phyloP scores from a whole-genome alignment of 2,329 filamentous ascomycete species.

The Alternaria gaisen region DNA sequence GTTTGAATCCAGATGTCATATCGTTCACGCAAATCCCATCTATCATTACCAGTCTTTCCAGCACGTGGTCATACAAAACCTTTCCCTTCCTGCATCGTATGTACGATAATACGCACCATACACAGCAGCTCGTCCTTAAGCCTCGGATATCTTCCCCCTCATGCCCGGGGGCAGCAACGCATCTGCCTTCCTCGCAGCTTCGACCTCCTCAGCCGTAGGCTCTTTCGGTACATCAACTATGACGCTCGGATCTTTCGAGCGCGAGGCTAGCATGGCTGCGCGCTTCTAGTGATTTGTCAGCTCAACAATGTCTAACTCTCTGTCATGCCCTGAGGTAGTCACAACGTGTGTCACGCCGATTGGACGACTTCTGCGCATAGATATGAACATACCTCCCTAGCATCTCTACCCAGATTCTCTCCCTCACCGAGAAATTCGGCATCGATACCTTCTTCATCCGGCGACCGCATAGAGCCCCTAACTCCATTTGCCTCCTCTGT shows the following conservation, averaged over 20 bases:
- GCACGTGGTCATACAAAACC: fast-evolving
- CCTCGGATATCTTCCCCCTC: not conserved
- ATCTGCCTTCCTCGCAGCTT: conserved; percentile 41
- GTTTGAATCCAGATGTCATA: not conserved
- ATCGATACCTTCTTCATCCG: conserved; percentile 41
- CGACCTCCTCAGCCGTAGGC: conserved; percentile 57
- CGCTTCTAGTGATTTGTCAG: conserved; percentile 44
- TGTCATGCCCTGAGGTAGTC: not conserved
- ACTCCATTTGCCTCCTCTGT: conserved; percentile 11
- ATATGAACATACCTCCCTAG: conserved; percentile 36
- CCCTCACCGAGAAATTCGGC: conserved; percentile 41
- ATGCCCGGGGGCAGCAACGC: conserved; percentile 3
- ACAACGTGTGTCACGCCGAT: too few relatives aligned
- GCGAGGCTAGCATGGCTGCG: conserved; percentile 47
- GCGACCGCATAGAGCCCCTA: conserved; percentile 19
- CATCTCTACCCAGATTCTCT: conserved; percentile 23
- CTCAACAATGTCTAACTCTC: not conserved
- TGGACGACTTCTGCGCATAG: not conserved
- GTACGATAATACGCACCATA: too few relatives aligned
- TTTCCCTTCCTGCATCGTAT: too few relatives aligned
- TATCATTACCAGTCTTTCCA: not conserved
- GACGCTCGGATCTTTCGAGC: conserved; percentile 55
- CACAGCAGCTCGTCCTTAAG: not conserved
- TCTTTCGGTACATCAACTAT: conserved; percentile 56
- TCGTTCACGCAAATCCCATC: too few relatives aligned